Evolutionary conservation across 2,329 filamentous ascomycete genomes (phyloP), one percentile per base, ranked within the genome.

Genomic region (Hortaea sp.): DNA sequence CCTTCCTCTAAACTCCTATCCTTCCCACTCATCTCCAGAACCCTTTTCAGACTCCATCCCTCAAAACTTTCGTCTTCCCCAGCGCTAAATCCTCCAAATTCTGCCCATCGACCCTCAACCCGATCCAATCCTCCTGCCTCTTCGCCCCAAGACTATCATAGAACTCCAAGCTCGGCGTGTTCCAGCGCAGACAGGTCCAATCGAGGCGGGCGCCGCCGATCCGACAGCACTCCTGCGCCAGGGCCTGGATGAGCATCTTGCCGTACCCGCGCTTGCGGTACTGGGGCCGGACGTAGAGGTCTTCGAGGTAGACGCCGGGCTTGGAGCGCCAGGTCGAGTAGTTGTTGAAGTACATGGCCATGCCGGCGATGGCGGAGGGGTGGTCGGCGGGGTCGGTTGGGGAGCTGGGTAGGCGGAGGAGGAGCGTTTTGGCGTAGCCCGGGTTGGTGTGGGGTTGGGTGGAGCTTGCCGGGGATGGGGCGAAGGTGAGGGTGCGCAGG

Each of bases 271-370:
- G 78, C 31, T 82, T 82, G 4, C 92, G 74, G 57, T 84, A 81
- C 39, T 70, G 69, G 1, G 80, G 75, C 56, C 80, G 75, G 37
- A 98, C 87, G 60, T 83, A 95, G n/a, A 97, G 71, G 62, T 97
- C 90, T 66, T 97, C 90, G 34, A 97, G 81, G 66, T 94, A 95
- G 60, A 98, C 85, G 2, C 90, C 90, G 0, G 89, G 80, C 40
- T 78, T 78, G n/a, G 85, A 79, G 6, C 85, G 79, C 92, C 92
- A 97, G 0, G 90, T 95, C 61, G 82, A 88, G 69, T 95, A 97
- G 69, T 90, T 97, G 74, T 90, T 88, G 66, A 94, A 97, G 70
- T 88, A 95, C 37, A 95, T 69, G 1, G 88, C 88, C 77, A 95
- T 87, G 41, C 84, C 88, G 0, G 79, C 85, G 65, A 78, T 61